phyloP scores from a whole-genome alignment of 2,329 filamentous ascomycete species.

The Sclerotinia spermophila region DNA sequence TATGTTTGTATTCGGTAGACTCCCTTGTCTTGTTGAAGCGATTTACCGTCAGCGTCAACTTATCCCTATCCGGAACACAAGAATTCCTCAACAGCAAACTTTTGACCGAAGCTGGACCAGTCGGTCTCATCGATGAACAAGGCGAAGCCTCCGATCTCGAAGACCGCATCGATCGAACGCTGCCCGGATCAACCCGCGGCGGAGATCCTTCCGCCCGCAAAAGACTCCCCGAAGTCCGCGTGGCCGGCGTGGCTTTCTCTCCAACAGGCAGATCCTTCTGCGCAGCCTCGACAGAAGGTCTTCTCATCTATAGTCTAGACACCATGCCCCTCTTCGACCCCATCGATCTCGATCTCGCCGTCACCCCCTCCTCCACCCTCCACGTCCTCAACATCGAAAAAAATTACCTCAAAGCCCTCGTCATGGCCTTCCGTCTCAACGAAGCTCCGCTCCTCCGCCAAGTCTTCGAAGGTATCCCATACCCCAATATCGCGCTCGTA shows the following conservation, averaged over 20 bases:
- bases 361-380: conserved; percentile 84
- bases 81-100: conserved; percentile 93
- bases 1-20: conserved; percentile 92
- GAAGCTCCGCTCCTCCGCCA: conserved; percentile 75
- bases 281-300: conserved; percentile 88
- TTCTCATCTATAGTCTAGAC: conserved; percentile 91
- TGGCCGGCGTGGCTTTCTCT: conserved; percentile 80
- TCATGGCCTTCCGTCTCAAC: conserved; percentile 97
- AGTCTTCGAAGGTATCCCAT: conserved; percentile 81
- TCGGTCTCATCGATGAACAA: conserved; percentile 79
- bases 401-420: conserved; percentile 85
- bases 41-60: conserved; percentile 90
- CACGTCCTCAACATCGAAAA: conserved; percentile 61
- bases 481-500: conserved; percentile 69
- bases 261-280: conserved; percentile 89
- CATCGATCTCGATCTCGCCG: conserved; percentile 90
- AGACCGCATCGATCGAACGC: conserved; percentile 70
- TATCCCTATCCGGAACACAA: conserved; percentile 93
- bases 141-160: conserved; percentile 88
- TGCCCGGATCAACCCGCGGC: conserved; percentile 84
- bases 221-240: conserved; percentile 75
- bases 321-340: conserved; percentile 84
- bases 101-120: conserved; percentile 84
- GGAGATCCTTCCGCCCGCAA: conserved; percentile 75
- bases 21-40: conserved; percentile 92